These are phyloP conservation scores for Tephrocybe sp. DNA, from an alignment of 768 basidiomycete genomes.

Conservation along the genomic window DNA sequence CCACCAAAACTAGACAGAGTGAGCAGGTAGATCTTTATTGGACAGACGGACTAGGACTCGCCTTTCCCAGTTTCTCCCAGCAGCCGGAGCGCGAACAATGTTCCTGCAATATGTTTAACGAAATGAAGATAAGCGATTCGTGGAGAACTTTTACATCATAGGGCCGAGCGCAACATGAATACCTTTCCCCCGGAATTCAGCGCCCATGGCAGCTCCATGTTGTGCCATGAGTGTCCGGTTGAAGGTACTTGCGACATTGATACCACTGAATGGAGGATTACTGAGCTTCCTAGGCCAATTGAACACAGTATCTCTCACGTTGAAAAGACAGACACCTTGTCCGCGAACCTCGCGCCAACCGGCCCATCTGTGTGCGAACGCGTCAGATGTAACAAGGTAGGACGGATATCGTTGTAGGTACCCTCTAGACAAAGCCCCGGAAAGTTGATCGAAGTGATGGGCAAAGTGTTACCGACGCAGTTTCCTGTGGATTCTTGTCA, in stretches of 20 bases:
- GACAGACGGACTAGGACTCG: constrained; percentile 17
- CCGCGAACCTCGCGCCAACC: constrained; percentile 48
- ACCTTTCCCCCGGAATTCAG: constrained; percentile 63
- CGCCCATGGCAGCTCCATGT: constrained; percentile 56
- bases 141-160: constrained; percentile 34
- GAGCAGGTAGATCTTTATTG: background rate
- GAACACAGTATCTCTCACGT: constrained; percentile 31
- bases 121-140: constrained; percentile 18
- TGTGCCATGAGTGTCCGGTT: constrained; percentile 56
- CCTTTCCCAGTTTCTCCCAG: constrained; percentile 56
- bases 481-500: constrained; percentile 26
- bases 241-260: constrained; percentile 54
- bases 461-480: constrained; percentile 52
- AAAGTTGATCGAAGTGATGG: constrained; percentile 46
- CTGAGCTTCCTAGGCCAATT: background rate
- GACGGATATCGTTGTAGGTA: constrained; percentile 5
- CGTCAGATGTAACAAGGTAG: background rate
- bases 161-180: constrained; percentile 54
- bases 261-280: constrained; percentile 29
- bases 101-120: constrained; percentile 31
- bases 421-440: constrained; percentile 53
- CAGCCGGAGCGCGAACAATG: constrained; percentile 43
- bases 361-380: constrained; percentile 35
- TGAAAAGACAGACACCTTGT: constrained; percentile 49
- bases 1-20: constrained; percentile 37